phyloP scores from a whole-genome alignment of 352 stramenopile species.

The Globisporangium megalacanthum region DNA sequence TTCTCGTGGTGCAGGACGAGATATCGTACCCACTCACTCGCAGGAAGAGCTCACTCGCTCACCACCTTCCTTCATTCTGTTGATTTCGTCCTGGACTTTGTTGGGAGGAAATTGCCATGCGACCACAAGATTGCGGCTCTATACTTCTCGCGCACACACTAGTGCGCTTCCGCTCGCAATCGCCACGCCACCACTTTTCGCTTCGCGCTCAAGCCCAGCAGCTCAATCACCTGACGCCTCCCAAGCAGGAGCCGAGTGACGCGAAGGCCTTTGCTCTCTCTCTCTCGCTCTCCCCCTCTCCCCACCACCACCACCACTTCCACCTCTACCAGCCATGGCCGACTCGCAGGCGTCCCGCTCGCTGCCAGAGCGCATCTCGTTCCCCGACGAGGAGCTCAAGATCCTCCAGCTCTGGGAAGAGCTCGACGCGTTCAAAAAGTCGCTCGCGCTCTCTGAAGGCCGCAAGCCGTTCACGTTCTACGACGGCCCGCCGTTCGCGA shows the following conservation, averaged over 20 bases:
- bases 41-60: not conserved
- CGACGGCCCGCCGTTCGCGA: slow-evolving; percentile 99
- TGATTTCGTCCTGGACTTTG: slow-evolving; percentile 5
- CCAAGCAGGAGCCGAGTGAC: not conserved
- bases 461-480: slow-evolving; percentile 99
- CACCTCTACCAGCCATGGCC: slow-evolving; percentile 2
- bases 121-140: slow-evolving; percentile 10
- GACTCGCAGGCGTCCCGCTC: slow-evolving; percentile 37
- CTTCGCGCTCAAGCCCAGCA: not conserved
- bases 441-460: slow-evolving; percentile 88
- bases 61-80: not conserved
- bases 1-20: not conserved
- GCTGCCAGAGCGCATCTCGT: slow-evolving; percentile 84
- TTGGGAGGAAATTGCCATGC: not conserved
- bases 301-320: not conserved
- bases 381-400: slow-evolving; percentile 78
- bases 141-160: not conserved
- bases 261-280: not conserved
- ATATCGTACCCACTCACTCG: not conserved
- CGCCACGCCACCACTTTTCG: not conserved
- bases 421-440: slow-evolving; percentile 89
- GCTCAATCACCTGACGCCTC: no score
- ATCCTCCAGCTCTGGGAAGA: slow-evolving; percentile 80
- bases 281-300: not conserved
- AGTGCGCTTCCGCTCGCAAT: not conserved